Evolutionary conservation across 306 rosid species (phyloP).

Genomic region (Acmispon strigosus): DNA sequence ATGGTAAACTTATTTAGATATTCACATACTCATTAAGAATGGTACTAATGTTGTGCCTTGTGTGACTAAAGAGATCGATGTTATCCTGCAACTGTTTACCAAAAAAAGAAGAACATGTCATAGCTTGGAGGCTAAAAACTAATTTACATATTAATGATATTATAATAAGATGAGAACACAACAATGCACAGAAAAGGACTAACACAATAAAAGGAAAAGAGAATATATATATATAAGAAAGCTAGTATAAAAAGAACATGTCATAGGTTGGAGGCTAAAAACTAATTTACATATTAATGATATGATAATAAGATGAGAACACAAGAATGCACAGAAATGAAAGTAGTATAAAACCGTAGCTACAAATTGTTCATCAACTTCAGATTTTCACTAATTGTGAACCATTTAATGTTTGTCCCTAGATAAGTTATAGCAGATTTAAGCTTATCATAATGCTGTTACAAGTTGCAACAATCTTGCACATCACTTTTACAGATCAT

Average conservation of each 20-base stretch:
- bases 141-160: neutral
- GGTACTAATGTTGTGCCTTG: slow-evolving; percentile 54
- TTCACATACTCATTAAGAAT: slow-evolving; percentile 71
- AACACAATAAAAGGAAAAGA: neutral
- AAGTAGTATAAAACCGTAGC: too few species aligned
- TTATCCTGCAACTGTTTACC: slow-evolving; percentile 73
- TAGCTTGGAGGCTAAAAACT: slow-evolving; percentile 3
- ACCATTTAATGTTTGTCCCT: neutral
- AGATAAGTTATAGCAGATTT: neutral
- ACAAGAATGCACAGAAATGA: neutral
- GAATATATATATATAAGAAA: neutral
- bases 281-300: neutral
- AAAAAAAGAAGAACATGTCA: slow-evolving; percentile 14
- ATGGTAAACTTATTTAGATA: neutral
- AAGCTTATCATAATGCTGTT: neutral
- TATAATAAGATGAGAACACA: neutral
- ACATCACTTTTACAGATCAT: neutral
- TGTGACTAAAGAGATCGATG: slow-evolving; percentile 55
- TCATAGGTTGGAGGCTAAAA: slow-evolving; percentile 6
- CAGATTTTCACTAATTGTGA: neutral
- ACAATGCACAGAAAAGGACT: neutral
- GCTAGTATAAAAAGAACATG: neutral
- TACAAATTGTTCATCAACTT: neutral
- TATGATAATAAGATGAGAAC: neutral
- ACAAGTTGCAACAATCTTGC: neutral